phyloP scores from a whole-genome alignment of 164 flowering plant species.

The Litsea cubeba region DNA sequence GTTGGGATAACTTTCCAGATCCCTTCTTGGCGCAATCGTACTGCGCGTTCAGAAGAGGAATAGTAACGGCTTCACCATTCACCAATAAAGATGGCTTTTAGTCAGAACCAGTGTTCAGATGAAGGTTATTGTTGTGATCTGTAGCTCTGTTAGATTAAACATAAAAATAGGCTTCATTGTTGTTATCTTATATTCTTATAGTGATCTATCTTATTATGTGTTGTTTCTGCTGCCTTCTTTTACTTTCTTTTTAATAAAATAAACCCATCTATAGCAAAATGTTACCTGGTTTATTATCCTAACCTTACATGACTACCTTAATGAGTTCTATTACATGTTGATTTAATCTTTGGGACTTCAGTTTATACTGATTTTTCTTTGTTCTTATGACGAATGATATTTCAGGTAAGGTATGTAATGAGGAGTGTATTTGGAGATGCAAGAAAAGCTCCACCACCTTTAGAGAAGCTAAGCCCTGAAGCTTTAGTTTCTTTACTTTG shows the following conservation, averaged over 20 bases:
- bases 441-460: conserved; percentile 88
- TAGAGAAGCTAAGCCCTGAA: conserved; percentile 73
- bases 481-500: conserved; percentile 64
- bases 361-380: neutral
- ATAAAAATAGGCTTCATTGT: no score
- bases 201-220: no score
- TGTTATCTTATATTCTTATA: no score
- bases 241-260: neutral
- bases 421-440: conserved; percentile 84
- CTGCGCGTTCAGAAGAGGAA: no score
- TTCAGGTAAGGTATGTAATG: conserved; percentile 94
- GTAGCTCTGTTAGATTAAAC: no score
- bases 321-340: neutral
- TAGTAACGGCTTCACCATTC: no score
- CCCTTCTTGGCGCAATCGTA: no score
- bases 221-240: neutral
- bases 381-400: neutral
- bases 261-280: neutral
- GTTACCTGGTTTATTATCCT: neutral
- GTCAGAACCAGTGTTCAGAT: no score
- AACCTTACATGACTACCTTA: neutral
- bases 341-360: neutral
- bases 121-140: no score
- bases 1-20: no score
- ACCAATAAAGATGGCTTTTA: no score